Percentiles rank a stretch among this genome's conserved stretches.
Evolutionary conservation across 2,329 filamentous ascomycete species (phyloP).

Genomic region (Pseudopyrenochaeta lycopersici): DNA sequence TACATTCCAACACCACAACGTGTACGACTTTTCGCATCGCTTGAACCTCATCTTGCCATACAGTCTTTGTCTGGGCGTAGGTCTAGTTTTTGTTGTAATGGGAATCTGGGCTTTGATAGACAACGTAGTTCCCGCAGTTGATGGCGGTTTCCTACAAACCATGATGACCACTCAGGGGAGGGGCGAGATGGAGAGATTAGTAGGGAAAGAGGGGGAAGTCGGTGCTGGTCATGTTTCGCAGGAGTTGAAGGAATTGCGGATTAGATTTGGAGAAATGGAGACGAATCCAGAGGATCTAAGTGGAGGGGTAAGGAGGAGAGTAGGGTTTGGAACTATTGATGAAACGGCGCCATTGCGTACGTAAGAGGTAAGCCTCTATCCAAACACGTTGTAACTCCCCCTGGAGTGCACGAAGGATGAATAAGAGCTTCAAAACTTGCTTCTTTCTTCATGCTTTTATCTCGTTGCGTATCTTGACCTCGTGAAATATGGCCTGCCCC

Average conservation of each 20-base stretch:
- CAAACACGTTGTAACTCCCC: too few species aligned
- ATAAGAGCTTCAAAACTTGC: too few species aligned
- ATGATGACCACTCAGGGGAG: slow-evolving; percentile 16
- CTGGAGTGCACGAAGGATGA: too few species aligned
- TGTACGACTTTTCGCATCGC: slow-evolving; percentile 8
- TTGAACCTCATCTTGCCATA: slow-evolving; percentile 16
- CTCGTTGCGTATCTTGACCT: too few species aligned
- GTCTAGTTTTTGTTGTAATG: slow-evolving; percentile 1
- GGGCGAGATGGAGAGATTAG: slow-evolving; percentile 12
- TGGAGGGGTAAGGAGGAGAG: neutral
- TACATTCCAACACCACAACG: slow-evolving; percentile 6
- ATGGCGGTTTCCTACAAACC: slow-evolving; percentile 22
- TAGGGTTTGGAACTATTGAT: slow-evolving; percentile 13
- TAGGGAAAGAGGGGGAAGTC: neutral
- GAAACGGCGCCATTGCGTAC: too few species aligned
- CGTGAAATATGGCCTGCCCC: too few species aligned
- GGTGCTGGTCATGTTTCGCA: neutral
- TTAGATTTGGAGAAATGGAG: slow-evolving; percentile 13
- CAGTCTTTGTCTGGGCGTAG: neutral
- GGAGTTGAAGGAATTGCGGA: slow-evolving; percentile 5
- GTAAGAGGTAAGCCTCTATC: too few species aligned
- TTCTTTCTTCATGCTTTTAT: too few species aligned
- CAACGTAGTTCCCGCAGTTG: slow-evolving; percentile 7
- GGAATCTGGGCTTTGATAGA: slow-evolving; percentile 5
- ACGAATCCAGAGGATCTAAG: neutral